Conservation (phyloP, 495 filamentous ascomycete species). For the Bryoglossum gracile region DNA sequence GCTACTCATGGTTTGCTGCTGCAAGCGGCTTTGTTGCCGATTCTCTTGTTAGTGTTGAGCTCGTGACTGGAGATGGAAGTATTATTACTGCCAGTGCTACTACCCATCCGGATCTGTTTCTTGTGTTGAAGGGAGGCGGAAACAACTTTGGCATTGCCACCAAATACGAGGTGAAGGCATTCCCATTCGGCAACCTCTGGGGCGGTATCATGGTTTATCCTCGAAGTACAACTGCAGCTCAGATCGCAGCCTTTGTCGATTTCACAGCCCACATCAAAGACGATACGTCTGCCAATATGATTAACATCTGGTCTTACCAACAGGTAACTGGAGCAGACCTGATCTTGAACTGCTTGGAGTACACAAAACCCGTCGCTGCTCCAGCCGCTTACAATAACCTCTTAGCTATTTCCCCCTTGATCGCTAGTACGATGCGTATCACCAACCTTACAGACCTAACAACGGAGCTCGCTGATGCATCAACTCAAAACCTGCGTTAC, state of each 20-base stretch:
- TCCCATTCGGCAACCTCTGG: background rate
- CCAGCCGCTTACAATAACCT: background rate
- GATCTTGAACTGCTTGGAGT: background rate
- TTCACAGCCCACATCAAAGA: background rate
- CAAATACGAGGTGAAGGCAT: background rate
- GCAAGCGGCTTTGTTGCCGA: background rate
- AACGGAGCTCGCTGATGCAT: background rate
- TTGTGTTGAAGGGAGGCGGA: background rate
- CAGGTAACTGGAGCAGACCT: background rate
- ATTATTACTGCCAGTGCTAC: background rate
- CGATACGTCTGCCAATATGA: background rate
- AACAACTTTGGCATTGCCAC: background rate
- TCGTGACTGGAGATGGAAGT: background rate
- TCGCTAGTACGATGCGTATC: background rate
- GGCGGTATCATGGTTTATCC: background rate
- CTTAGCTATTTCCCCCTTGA: background rate
- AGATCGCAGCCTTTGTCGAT: background rate
- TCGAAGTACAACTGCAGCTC: background rate
- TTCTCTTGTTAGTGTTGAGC: background rate
- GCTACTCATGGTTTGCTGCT: background rate
- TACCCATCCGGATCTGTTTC: background rate
- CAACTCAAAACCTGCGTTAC: background rate
- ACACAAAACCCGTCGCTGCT: background rate
- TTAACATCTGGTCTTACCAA: background rate
- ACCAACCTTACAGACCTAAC: background rate